Evolutionary conservation across 2,329 filamentous ascomycete genomes (phyloP).

Genomic region (Fusarium domesticum): DNA sequence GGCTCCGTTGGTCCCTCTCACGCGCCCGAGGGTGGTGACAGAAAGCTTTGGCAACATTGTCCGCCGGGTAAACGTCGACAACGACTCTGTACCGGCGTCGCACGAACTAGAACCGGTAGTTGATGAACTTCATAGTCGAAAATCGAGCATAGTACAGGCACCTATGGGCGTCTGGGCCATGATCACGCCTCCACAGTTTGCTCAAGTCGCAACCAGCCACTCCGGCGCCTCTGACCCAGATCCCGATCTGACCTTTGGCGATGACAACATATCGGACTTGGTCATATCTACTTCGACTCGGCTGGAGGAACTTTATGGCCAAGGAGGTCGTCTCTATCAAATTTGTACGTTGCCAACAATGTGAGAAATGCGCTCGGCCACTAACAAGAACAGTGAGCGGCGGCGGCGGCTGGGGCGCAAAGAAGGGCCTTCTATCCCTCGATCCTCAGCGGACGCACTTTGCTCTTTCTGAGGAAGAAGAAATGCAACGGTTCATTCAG

Average conservation of each 20-base stretch:
- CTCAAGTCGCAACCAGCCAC: slow-evolving; percentile 8
- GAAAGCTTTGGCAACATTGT: slow-evolving; percentile 77
- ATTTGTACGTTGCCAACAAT: slow-evolving; percentile 28
- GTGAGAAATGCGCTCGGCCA: not conserved
- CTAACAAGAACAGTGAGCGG: slow-evolving; percentile 58
- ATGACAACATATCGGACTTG: slow-evolving; percentile 19
- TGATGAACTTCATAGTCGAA: slow-evolving; percentile 51
- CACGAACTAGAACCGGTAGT: slow-evolving; percentile 67
- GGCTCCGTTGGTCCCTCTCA: slow-evolving; percentile 60
- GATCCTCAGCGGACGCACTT: slow-evolving; percentile 63
- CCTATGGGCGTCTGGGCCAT: slow-evolving; percentile 71
- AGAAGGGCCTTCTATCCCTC: slow-evolving; percentile 73
- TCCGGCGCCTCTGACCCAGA: slow-evolving; percentile 19
- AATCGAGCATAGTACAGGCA: slow-evolving; percentile 34
- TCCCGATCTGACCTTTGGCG: slow-evolving; percentile 13
- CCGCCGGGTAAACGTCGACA: slow-evolving; percentile 54
- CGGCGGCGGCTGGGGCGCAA: slow-evolving; percentile 80
- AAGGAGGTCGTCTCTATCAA: slow-evolving; percentile 46
- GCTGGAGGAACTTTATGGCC: slow-evolving; percentile 37
- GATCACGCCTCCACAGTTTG: slow-evolving; percentile 48
- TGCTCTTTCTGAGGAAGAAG: slow-evolving; percentile 45
- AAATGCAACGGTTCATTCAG: slow-evolving; percentile 52
- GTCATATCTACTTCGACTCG: slow-evolving; percentile 25
- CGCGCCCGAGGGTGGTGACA: slow-evolving; percentile 57
- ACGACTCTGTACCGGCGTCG: slow-evolving; percentile 58